Base-by-base conservation (phyloP, 2,329 filamentous ascomycete genomes). In the Coleophoma cylindrospora region DNA sequence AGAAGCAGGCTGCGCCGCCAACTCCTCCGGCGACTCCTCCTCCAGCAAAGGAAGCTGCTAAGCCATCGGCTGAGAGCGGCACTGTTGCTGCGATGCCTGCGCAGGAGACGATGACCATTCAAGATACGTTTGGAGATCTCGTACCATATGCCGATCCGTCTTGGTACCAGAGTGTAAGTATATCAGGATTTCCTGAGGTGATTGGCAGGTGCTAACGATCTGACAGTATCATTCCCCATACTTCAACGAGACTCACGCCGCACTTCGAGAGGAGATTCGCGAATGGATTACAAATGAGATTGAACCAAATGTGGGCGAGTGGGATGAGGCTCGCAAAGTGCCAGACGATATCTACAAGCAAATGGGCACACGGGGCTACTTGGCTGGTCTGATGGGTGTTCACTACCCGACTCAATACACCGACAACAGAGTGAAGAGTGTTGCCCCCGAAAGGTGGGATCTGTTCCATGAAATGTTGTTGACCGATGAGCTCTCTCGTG, bases 401-500 rank as follows among this genome's bases (percentile, higher is more conserved):
- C 77, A 87, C 64, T 97, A 89, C 73, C 91, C 89, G 13, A 80
- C 77, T 52, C 74, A 95, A 59, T 85, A 92, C 65, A 84, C 83
- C 19, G 74, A 84, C 40, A 80, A 86, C 65, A 74, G 77, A 6
- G 81, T 96, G 61, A 82, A 87, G 72, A 86, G 83, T 45, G 94
- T 99, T 12, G 70, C 86, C 0, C 75, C 88, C 0, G 90, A 96
- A 72, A 86, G 94, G 68, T 99, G 92, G 92, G 94, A 99, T 73
- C 81, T 95, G 41, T 99, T 97, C 84, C 94, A 99, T 72, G 94
- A 99, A 78, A 80, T 97, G 81, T 79, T 97, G 41, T 68, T 99
- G 52, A 97, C 92, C 1, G 94, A 99, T 61, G 94, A 99, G 78
- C 74, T 99, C 41, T 95, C 89, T 37, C 89, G 94, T 49, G 77